Evolutionary conservation across 352 stramenopile species (phyloP).

Genomic region (Elongisporangium prolatum): DNA sequence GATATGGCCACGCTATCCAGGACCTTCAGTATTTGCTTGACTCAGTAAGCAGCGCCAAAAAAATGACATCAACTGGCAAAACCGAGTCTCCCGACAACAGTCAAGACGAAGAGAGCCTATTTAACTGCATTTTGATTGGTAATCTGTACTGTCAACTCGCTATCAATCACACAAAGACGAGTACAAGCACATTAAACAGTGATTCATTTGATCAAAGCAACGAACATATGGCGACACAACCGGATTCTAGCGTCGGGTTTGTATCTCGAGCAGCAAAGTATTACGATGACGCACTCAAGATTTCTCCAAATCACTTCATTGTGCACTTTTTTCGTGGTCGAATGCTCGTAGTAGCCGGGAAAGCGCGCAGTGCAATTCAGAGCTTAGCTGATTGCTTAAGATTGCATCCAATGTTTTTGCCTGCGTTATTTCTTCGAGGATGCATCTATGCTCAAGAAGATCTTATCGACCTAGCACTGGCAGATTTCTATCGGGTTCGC

Average conservation of each 20-base stretch:
- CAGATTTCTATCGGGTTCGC: slow-evolving; percentile 46
- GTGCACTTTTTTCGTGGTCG: slow-evolving; percentile 38
- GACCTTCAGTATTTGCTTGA: slow-evolving; percentile 32
- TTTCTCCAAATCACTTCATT: slow-evolving; percentile 33
- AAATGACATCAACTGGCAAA: neutral
- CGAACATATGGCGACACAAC: neutral
- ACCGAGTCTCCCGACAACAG: neutral
- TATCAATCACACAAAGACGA: slow-evolving; percentile 37
- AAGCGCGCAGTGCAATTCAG: slow-evolving; percentile 21
- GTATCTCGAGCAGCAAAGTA: slow-evolving; percentile 22
- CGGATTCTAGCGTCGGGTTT: slow-evolving; percentile 24
- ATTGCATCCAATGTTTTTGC: slow-evolving; percentile 35
- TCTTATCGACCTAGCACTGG: slow-evolving; percentile 39
- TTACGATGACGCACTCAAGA: slow-evolving; percentile 27
- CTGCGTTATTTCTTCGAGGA: slow-evolving; percentile 45
- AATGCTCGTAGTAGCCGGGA: slow-evolving; percentile 30
- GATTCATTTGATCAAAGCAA: slow-evolving; percentile 18
- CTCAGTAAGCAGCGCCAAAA: slow-evolving; percentile 9
- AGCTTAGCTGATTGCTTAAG: slow-evolving; percentile 29
- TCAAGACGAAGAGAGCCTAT: slow-evolving; percentile 17
- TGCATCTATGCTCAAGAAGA: slow-evolving; percentile 50
- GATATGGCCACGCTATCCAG: slow-evolving; percentile 38
- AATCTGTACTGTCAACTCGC: slow-evolving; percentile 59
- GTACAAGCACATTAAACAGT: slow-evolving; percentile 9
- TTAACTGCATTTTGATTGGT: slow-evolving; percentile 39